Conservation (phyloP, 2,329 filamentous ascomycete genomes). For the Fusarium buxicola region DNA sequence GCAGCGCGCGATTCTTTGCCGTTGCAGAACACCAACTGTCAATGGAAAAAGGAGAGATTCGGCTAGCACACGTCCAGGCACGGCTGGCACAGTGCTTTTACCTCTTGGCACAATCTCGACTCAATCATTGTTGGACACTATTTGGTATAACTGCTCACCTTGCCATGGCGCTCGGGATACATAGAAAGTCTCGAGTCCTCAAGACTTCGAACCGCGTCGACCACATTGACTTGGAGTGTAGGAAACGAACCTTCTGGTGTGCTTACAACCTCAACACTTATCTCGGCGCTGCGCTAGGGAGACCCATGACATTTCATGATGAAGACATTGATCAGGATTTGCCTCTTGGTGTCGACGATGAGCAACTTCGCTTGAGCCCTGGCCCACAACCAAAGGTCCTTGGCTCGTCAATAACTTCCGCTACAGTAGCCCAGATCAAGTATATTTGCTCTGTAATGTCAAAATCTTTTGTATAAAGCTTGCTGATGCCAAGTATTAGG, state of each 20-base stretch:
- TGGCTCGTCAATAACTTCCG: slow-evolving; percentile 45
- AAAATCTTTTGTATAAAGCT: too few relatives aligned
- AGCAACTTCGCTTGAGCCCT: slow-evolving; percentile 52
- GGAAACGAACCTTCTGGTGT: slow-evolving; percentile 68
- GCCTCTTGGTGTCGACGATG: slow-evolving; percentile 65
- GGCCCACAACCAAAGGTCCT: background rate
- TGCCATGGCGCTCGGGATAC: slow-evolving; percentile 53
- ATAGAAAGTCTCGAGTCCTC: slow-evolving; percentile 45
- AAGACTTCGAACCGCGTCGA: slow-evolving; percentile 30
- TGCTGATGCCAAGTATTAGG: slow-evolving; percentile 15
- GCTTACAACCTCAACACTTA: slow-evolving; percentile 74
- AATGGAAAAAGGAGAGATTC: slow-evolving; percentile 50
- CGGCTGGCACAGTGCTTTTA: slow-evolving; percentile 55
- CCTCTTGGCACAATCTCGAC: slow-evolving; percentile 55
- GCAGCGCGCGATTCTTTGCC: slow-evolving; percentile 33
- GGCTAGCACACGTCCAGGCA: slow-evolving; percentile 53
- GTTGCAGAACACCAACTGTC: slow-evolving; percentile 50
- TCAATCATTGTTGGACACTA: slow-evolving; percentile 59
- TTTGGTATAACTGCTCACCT: slow-evolving; percentile 53
- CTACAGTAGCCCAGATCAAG: slow-evolving; percentile 50
- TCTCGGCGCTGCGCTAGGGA: slow-evolving; percentile 70
- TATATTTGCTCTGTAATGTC: slow-evolving; percentile 1
- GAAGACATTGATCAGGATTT: slow-evolving; percentile 73
- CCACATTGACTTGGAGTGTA: slow-evolving; percentile 53
- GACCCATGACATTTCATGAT: slow-evolving; percentile 72